Evolutionary conservation across 1,284 basidiomycete genomes (phyloP).

Genomic region (Sporisorium iseilematis-ciliati): DNA sequence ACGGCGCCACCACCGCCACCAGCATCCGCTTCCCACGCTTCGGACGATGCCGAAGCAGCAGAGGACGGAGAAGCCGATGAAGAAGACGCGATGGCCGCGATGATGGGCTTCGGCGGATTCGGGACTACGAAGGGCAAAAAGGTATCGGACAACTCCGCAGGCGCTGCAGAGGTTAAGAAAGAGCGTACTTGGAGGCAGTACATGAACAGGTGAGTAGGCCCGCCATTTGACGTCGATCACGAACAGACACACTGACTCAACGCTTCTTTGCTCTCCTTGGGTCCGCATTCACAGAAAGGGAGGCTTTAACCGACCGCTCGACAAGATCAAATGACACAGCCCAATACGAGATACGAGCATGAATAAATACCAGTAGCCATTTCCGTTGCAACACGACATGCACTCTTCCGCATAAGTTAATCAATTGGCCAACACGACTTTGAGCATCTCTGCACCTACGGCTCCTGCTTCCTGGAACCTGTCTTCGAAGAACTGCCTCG

Average conservation of each 20-base stretch:
- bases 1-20: not conserved
- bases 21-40: not conserved
- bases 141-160: constrained; percentile 74
- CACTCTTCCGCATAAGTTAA: not conserved
- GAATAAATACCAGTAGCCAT: not conserved
- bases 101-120: constrained; percentile 91
- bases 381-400: constrained; percentile 7
- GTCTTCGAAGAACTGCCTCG: constrained; percentile 83
- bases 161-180: constrained; percentile 82
- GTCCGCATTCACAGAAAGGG: constrained; percentile 33
- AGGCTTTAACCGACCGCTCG: constrained; percentile 56
- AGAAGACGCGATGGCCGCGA: constrained; percentile 79
- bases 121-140: constrained; percentile 87
- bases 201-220: constrained; percentile 82
- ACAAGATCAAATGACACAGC: constrained; percentile 48
- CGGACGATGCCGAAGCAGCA: constrained; percentile 5
- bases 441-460: constrained; percentile 90
- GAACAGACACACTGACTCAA: not conserved
- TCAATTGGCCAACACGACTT: constrained; percentile 74
- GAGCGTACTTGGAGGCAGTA: constrained; percentile 94
- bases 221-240: not conserved
- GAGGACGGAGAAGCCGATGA: constrained; percentile 19
- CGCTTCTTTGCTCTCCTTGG: not conserved
- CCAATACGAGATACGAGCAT: not conserved
- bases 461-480: constrained; percentile 87